Evolutionary conservation across 1,139 yeast species (phyloP), one percentile per base, ranked within the genome.

Genomic region (Candida tetrigidarum): DNA sequence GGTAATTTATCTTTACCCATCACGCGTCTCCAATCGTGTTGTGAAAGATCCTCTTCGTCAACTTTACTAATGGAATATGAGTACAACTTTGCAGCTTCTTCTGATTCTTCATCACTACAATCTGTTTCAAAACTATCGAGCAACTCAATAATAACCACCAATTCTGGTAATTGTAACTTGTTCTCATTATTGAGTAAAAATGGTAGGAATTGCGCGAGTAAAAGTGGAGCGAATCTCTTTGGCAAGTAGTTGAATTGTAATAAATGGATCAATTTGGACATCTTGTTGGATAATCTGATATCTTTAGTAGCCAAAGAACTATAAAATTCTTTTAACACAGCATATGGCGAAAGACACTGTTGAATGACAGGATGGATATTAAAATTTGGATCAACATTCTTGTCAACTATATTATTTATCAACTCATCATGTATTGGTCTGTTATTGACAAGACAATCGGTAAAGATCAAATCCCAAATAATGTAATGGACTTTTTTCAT

Each of bases 281-380:
- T 51, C 65, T 69, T 44, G 18, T 27, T 32, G 10, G 45, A 36
- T 8, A 46, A 33, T 16, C 39, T 41, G n/a, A 37, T 23, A 49
- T 56, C 49, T 50, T 58, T 48, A 54, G 58, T 37, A 59, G 64
- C 16, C 57, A 65, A 47, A 42, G 66, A 58, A 16, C 64, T 60
- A 60, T 74, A 76, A 53, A 74, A 82, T 50, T 76, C 80, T 45
- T 68, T 71, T 39, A 86, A 65, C 0, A 86, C 84, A 0, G 89
- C 92, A 58, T 84, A 85, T 23, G 95, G 95, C 0, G 93, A 71
- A 41, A 86, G 63, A 37, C 86, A 77, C 61, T 86, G 91, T 52
- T 81, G 78, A 49, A 86, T 76, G 1, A 80, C 70, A 1, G 87
- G 82, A 28, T 84, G 77, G 5, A 77, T 58, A 6, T 65, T 65